phyloP scores from a whole-genome alignment of 2,329 filamentous ascomycete species.

The Colletotrichum tabaci region DNA sequence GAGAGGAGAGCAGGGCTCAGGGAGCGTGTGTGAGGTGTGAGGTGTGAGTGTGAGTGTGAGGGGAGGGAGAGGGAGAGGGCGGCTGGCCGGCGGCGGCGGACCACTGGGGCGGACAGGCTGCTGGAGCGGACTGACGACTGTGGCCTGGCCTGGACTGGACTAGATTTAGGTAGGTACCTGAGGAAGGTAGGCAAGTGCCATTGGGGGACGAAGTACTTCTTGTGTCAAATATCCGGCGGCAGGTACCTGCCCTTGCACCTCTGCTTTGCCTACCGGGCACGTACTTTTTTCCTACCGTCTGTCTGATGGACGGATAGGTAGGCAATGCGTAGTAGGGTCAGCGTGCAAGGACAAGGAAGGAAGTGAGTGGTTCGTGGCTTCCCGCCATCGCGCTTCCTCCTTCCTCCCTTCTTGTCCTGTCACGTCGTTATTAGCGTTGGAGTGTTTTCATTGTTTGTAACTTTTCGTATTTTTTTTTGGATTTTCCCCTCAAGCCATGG shows the following conservation, averaged over 20 bases:
- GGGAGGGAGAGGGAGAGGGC: background rate
- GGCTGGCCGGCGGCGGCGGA: conserved; percentile 33
- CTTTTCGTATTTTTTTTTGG: too few species aligned
- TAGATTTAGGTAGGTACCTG: background rate
- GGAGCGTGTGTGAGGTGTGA: too few species aligned
- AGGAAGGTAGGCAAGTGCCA: background rate
- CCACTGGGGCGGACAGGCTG: conserved; percentile 26
- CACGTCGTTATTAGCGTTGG: background rate
- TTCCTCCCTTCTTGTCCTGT: background rate
- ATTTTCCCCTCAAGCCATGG: too few species aligned
- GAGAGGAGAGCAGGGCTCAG: background rate
- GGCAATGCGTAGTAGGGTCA: background rate
- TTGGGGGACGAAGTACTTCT: background rate
- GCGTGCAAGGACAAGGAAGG: background rate
- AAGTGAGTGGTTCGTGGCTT: background rate
- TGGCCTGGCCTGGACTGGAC: conserved; percentile 6
- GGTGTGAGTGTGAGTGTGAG: background rate
- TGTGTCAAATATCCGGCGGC: background rate
- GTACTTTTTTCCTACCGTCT: background rate
- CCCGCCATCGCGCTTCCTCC: background rate
- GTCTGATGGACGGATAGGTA: background rate
- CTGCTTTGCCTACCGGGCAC: background rate
- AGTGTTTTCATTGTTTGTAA: too few species aligned
- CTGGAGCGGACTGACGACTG: background rate
- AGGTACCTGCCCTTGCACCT: conserved; percentile 3